Percentiles rank a stretch among this genome's conserved stretches.
Evolutionary conservation across 305 asterid genomes (phyloP).

Genomic region (Fraxinus baroniana): DNA sequence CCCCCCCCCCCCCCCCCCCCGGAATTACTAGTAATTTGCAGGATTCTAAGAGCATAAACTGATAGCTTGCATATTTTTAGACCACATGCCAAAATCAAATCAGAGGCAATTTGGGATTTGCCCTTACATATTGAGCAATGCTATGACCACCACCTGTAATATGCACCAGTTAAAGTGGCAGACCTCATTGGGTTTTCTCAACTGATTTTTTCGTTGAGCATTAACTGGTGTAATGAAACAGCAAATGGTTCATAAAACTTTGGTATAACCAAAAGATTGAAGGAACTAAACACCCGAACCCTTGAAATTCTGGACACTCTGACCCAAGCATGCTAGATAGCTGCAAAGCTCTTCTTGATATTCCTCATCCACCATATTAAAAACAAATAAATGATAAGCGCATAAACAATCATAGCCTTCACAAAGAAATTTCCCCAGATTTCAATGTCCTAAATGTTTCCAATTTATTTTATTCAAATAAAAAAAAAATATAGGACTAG

Average conservation of each 20-base stretch:
- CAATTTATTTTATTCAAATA: background rate
- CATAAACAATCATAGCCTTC: background rate
- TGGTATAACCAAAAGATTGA: background rate
- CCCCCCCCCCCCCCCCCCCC: too few relatives aligned
- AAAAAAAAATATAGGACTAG: background rate
- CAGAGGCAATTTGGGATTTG: too few relatives aligned
- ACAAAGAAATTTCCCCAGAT: too few relatives aligned
- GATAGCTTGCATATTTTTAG: too few relatives aligned
- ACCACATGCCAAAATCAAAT: too few relatives aligned
- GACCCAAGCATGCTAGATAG: background rate
- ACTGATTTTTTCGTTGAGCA: background rate
- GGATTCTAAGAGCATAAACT: too few relatives aligned
- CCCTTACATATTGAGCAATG: too few relatives aligned
- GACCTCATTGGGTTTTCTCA: too few relatives aligned
- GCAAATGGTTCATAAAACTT: background rate
- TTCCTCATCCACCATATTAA: background rate
- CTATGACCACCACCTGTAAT: too few relatives aligned
- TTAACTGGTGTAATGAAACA: background rate
- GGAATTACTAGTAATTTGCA: too few relatives aligned
- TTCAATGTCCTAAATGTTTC: background rate
- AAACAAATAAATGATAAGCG: background rate
- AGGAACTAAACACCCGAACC: too few relatives aligned
- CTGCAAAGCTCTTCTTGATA: background rate
- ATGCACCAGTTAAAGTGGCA: too few relatives aligned
- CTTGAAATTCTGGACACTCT: background rate